Evolutionary conservation across 441 rosid species (phyloP), one percentile per base, ranked within the genome.

Genomic region (Adansonia rubrostipa): DNA sequence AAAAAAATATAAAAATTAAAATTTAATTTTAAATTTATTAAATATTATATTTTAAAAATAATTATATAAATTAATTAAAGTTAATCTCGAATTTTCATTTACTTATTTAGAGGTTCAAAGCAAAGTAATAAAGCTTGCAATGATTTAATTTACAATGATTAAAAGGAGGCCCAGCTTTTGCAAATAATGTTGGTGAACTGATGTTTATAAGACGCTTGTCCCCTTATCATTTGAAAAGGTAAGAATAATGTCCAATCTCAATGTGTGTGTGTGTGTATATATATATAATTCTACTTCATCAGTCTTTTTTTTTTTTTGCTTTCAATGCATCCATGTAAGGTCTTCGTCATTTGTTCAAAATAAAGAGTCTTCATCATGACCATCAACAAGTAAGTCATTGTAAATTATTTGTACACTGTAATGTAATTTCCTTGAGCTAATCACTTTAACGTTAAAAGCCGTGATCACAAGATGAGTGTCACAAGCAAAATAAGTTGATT

Each of bases 61-160:
- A 28, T 28, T 28, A 28, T 28, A 28, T 28, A 28, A 28, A 28
- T 28, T 28, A 28, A 28, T 28, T 28, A 28, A 28, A 28, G 36
- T 28, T 28, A 28, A 28, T 28, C 36, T 28, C 36, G 36, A 28
- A 28, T 28, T 28, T 28, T 28, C 36, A 28, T 28, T 28, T 28
- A 28, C 36, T 28, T 28, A 28, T 28, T 28, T 28, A 28, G 7
- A 44, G 15, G 8, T 17, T 40, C 28, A 68, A 69, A 69, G 57
- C 40, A 69, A 19, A 69, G 15, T 2, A 14, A 65, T 36, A 40
- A 65, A 44, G 47, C 33, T 71, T 71, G 40, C 8, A 50, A 48
- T 71, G 44, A 71, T 71, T 71, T 71, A 6, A 15, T 71, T 71
- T 50, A 71, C 61, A 54, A 71, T 71, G 45, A 50, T 71, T 71